Evolutionary conservation across 331 rosid species (phyloP).

Genomic region (Saraca asoca): DNA sequence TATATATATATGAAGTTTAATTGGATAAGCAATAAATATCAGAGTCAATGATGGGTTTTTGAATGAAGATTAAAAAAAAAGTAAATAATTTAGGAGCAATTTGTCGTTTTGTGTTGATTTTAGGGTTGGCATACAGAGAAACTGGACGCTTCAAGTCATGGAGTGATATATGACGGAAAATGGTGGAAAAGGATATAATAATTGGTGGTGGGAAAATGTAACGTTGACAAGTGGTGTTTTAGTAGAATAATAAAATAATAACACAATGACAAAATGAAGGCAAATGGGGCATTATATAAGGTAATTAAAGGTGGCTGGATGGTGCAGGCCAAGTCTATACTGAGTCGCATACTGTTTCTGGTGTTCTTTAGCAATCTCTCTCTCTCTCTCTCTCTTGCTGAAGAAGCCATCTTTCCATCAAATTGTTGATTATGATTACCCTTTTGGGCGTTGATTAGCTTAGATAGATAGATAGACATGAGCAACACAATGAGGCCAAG

Average conservation of each 20-base stretch:
- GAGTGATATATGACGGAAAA: not conserved
- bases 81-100: too few species aligned
- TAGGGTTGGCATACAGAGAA: not conserved
- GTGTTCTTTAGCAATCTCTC: not conserved
- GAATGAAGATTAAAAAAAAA: too few species aligned
- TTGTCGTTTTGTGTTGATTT: not conserved
- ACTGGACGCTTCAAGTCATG: conserved; percentile 22
- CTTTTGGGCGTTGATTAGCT: too few species aligned
- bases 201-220: conserved; percentile 10
- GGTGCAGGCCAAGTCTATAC: not conserved
- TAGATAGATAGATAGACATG: conserved; percentile 36
- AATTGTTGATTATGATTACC: not conserved
- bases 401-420: not conserved
- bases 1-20: too few species aligned
- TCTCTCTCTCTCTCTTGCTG: not conserved
- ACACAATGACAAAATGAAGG: not conserved
- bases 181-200: not conserved
- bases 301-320: not conserved
- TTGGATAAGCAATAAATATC: too few species aligned
- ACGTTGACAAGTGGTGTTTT: conserved; percentile 41
- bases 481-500: conserved; percentile 79
- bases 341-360: conserved; percentile 28
- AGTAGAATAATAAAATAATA: not conserved
- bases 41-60: too few species aligned
- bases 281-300: conserved; percentile 34